A percentile compares a stretch with the other conserved stretches of the same genome.
Evolutionary conservation across 2,329 filamentous ascomycete species (phyloP).

Genomic region (Septoria linicola): DNA sequence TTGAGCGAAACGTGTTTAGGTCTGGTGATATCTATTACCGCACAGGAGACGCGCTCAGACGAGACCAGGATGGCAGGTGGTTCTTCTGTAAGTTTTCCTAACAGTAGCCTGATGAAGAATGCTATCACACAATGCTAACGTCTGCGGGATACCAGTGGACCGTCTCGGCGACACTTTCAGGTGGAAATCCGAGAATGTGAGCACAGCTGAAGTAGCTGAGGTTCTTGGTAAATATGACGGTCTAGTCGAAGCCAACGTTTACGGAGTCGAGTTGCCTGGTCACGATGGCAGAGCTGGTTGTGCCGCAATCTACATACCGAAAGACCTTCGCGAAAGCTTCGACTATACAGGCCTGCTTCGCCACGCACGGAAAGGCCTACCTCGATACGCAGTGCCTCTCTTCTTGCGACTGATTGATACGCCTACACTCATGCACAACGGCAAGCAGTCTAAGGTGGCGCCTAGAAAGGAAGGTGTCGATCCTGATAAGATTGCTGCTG

Average conservation of each 20-base stretch:
- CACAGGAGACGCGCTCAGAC: constrained; percentile 77
- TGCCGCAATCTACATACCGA: constrained; percentile 63
- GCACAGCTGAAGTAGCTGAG: constrained; percentile 68
- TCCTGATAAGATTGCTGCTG: constrained; percentile 49
- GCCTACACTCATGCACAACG: constrained; percentile 65
- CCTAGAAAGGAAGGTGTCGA: constrained; percentile 67
- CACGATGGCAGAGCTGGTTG: constrained; percentile 85
- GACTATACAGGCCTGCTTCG: constrained; percentile 61
- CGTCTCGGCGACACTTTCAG: constrained; percentile 75
- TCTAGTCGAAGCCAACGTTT: constrained; percentile 81
- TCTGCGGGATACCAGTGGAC: constrained; percentile 53
- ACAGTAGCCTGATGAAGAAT: neutral
- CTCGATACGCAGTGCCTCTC: constrained; percentile 72
- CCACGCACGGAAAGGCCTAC: constrained; percentile 60
- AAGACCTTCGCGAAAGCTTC: constrained; percentile 50
- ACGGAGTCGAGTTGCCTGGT: constrained; percentile 73
- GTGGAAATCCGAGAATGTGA: constrained; percentile 63
- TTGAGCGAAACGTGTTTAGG: constrained; percentile 61
- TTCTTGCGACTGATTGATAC: constrained; percentile 65
- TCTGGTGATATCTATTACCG: constrained; percentile 81
- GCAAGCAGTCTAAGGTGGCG: constrained; percentile 77
- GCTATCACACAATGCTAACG: neutral
- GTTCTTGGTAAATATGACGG: constrained; percentile 65
- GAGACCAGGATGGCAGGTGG: constrained; percentile 67
- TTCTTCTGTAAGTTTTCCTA: constrained; percentile 56